phyloP scores from a whole-genome alignment of 345 rosid species.

The Zanthoxylum bungeanum region DNA sequence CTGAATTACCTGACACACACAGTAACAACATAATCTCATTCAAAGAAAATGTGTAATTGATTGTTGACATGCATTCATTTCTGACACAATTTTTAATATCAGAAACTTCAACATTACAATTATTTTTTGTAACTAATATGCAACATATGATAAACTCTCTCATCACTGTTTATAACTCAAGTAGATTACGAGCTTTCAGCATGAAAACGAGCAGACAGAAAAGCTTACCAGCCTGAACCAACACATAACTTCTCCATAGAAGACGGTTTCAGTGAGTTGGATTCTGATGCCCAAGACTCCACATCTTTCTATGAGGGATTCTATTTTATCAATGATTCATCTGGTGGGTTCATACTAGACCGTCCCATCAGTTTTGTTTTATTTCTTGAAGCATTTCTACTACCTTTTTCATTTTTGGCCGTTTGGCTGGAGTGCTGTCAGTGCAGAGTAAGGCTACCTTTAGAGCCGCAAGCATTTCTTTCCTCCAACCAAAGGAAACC shows the following conservation, averaged over 20 bases:
- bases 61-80: conserved; percentile 15
- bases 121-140: conserved; percentile 11
- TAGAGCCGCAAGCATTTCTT: conserved; percentile 95
- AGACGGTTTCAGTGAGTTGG: background rate
- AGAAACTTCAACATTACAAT: conserved; percentile 16
- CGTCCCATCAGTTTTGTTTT: conserved; percentile 40
- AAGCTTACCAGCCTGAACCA: conserved; percentile 5
- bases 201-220: conserved; percentile 11
- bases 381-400: conserved; percentile 89
- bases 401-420: conserved; percentile 93
- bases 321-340: background rate
- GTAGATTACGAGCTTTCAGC: conserved; percentile 11
- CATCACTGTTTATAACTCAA: background rate
- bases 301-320: background rate
- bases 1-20: too few relatives aligned
- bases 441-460: conserved; percentile 89
- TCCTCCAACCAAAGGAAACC: conserved; percentile 86
- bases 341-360: background rate
- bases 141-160: conserved; percentile 22
- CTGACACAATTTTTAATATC: conserved; percentile 10
- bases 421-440: conserved; percentile 58
- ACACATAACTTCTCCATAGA: background rate
- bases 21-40: background rate
- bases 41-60: conserved; percentile 4
- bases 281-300: background rate